Evolutionary conservation across 176 grass and related monocot species (phyloP).

Genomic region (Luzula sylvatica): DNA sequence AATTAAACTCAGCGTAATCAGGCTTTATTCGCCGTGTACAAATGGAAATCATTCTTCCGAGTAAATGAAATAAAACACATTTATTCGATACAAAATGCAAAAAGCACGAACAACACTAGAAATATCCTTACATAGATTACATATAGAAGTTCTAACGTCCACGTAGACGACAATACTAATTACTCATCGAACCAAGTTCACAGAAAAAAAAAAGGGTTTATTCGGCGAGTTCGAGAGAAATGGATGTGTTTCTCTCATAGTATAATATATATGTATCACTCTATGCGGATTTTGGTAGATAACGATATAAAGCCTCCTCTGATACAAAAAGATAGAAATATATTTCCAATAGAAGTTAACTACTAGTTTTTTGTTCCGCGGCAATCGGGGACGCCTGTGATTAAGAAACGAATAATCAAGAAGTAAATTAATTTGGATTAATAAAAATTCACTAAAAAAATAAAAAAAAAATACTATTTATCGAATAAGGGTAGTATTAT

Average conservation of each 20-base stretch:
- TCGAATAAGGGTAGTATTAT: neutral
- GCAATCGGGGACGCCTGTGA: conserved; percentile 52
- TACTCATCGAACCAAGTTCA: conserved; percentile 22
- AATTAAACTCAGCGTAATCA: too few species aligned
- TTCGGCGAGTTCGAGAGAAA: conserved; percentile 17
- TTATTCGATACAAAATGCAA: neutral
- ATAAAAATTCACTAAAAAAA: neutral
- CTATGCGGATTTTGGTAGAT: conserved; percentile 45
- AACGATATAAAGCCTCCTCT: conserved; percentile 23
- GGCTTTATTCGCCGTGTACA: too few species aligned
- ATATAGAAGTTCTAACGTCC: neutral
- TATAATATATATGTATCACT: conserved; percentile 35
- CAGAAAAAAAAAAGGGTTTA: conserved; percentile 15
- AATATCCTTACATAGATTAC: too few species aligned
- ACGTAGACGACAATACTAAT: neutral
- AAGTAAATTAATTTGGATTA: neutral
- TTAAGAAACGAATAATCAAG: too few species aligned
- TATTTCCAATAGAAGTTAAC: conserved; percentile 31
- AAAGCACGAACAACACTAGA: too few species aligned
- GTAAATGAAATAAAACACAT: neutral
- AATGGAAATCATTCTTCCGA: too few species aligned
- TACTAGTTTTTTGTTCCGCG: conserved; percentile 70
- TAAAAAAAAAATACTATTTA: neutral
- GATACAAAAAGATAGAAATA: conserved; percentile 16
- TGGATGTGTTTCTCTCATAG: conserved; percentile 20